These are phyloP conservation scores for Yamadazyma dendronema DNA, from an alignment of 1,139 yeast species.

Conservation along the genomic window DNA sequence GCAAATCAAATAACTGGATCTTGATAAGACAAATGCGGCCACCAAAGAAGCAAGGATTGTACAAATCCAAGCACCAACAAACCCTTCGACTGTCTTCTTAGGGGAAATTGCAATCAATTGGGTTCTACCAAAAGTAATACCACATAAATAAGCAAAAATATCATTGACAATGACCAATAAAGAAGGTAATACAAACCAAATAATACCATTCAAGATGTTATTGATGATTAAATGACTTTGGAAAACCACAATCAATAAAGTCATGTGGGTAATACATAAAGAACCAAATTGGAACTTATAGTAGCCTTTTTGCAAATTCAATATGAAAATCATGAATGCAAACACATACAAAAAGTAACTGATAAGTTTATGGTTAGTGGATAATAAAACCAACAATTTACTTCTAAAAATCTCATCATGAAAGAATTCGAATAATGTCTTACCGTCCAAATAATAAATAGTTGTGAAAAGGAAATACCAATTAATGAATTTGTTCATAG, in stretches of 20 bases:
- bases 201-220: constrained; percentile 84
- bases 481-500: constrained; percentile 79
- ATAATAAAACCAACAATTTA: constrained; percentile 38
- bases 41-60: constrained; percentile 74
- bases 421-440: constrained; percentile 66
- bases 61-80: constrained; percentile 96
- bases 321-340: constrained; percentile 88
- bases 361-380: constrained; percentile 78
- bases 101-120: constrained; percentile 93
- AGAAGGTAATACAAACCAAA: constrained; percentile 93
- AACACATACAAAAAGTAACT: constrained; percentile 81
- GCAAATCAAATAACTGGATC: constrained; percentile 77
- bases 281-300: constrained; percentile 93
- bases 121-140: constrained; percentile 92
- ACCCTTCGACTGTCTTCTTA: constrained; percentile 96
- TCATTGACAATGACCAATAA: constrained; percentile 92
- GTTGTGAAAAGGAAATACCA: constrained; percentile 87
- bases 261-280: constrained; percentile 92
- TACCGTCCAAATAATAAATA: constrained; percentile 86
- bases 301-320: constrained; percentile 84
- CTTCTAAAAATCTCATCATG: constrained; percentile 44
- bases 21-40: constrained; percentile 62
- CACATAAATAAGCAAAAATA: constrained; percentile 94
- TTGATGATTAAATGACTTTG: constrained; percentile 93
- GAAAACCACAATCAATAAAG: constrained; percentile 81